Conservation (phyloP, 78 protist species). For the Polysphondylium violaceum region DNA sequence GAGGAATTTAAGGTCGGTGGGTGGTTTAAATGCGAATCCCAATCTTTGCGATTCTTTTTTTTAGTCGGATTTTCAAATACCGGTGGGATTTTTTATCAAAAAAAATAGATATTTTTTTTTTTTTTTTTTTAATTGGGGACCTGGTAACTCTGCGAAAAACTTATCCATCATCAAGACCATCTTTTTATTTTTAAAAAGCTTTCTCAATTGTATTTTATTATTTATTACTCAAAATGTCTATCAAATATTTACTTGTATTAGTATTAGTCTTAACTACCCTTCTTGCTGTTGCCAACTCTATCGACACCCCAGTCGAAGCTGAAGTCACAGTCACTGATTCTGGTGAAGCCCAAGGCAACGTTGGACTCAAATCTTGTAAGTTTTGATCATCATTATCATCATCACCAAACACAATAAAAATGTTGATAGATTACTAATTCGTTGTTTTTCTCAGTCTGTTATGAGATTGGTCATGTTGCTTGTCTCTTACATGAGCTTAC, state of each 20-base stretch:
- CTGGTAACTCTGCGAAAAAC: too few species aligned
- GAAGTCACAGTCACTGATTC: not conserved
- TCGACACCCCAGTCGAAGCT: not conserved
- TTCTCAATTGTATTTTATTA: too few species aligned
- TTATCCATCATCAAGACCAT: too few species aligned
- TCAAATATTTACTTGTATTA: constrained; percentile 4
- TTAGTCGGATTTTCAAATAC: too few species aligned
- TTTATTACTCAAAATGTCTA: constrained; percentile 8
- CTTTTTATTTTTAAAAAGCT: too few species aligned
- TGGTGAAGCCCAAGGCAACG: not conserved
- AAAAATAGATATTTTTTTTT: too few species aligned
- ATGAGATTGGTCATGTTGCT: constrained; percentile 1
- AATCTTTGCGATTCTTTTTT: too few species aligned
- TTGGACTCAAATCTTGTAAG: not conserved
- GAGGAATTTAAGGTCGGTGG: too few species aligned
- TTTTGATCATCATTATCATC: not conserved
- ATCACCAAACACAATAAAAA: not conserved
- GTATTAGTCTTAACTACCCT: not conserved
- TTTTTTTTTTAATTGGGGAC: too few species aligned
- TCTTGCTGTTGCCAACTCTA: not conserved
- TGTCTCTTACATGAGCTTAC: not conserved
- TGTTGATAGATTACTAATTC: not conserved
- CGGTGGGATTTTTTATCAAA: too few species aligned
- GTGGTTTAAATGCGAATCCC: too few species aligned
- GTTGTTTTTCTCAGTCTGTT: not conserved